Conservation (phyloP, 163 green algal species). For the Prototheca wickerhamii region DNA sequence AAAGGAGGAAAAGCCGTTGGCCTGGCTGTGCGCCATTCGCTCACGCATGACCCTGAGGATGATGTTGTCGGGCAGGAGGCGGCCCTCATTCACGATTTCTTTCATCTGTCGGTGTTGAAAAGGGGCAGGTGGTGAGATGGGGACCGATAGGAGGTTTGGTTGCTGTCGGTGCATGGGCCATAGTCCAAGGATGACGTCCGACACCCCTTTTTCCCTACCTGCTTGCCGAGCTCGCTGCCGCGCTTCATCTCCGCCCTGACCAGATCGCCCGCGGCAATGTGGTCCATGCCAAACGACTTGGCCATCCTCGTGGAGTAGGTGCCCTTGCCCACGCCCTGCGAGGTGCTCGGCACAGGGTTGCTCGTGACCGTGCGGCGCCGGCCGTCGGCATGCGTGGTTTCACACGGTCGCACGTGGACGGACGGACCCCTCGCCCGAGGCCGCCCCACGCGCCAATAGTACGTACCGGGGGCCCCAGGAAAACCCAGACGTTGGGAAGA, state of each 20-base stretch:
- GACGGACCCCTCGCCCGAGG: too few species aligned
- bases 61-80: constrained; percentile 79
- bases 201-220: constrained; percentile 32
- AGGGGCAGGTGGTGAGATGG: background rate
- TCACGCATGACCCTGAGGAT: constrained; percentile 47
- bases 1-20: constrained; percentile 35
- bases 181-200: background rate
- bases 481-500: constrained; percentile 14
- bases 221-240: constrained; percentile 46
- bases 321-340: constrained; percentile 89
- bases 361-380: too few species aligned
- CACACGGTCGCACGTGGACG: too few species aligned
- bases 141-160: background rate
- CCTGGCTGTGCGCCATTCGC: constrained; percentile 9
- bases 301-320: constrained; percentile 85
- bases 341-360: too few species aligned
- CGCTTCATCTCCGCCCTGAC: constrained; percentile 78
- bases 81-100: constrained; percentile 53
- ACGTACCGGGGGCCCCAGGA: constrained; percentile 30
- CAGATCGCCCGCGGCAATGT: constrained; percentile 92
- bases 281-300: constrained; percentile 61
- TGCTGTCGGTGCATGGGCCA: background rate
- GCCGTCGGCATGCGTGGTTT: too few species aligned
- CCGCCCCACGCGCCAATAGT: too few species aligned
- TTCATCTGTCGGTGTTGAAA: constrained; percentile 60